Base-by-base conservation (phyloP, 305 asterid species). In the Solanum hybrid region DNA sequence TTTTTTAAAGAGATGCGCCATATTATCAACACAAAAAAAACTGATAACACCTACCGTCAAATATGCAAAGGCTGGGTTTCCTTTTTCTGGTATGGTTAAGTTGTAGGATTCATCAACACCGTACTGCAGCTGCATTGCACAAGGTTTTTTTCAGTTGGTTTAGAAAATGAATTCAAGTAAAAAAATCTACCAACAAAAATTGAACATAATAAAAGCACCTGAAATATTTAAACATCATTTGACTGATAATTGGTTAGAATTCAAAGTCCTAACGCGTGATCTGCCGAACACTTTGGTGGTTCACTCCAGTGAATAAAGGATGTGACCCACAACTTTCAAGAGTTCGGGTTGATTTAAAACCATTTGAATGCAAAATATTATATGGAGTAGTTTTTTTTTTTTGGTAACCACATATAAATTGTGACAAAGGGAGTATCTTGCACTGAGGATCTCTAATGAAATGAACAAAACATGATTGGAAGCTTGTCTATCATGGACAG, bases 51-150 rank as follows among this genome's bases (percentile, higher is more conserved):
- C 17, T 79, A 96, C 99, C 98, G 94, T 97, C 89, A 97, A 89
- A 90, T 91, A 90, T 79, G 96, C 99, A 91, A 93, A 97, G 87
- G 91, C 89, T 57, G 94, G 94, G 91, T 90, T 92, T 84, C 95
- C 96, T 61, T 93, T 80, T n/a, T 89, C 90, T 24, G 96, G 98
- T 79, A 96, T 91, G 6, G 91, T 87, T 78, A 97, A 93, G 92
- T 94, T 93, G 93, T 96, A 96, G 7, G 99, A 95, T 91, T 97
- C 98, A 79, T 96, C 96, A 32, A 93, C 83, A 32, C 98, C 98
- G 45, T 96, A 92, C 83, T 96, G 99, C 90, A 97, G 93, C 99
- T 97, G 96, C 95, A 94, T 82, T 82, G 79, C 70, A 79, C 81
- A 87, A 45, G 33, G 89, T 81, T 61, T 65, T 31, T 41, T 91